A percentile compares a stretch with the other conserved stretches of the same genome.
Conservation (phyloP, 75 land plant genomes). For the Pseudotsuga menziesii region DNA sequence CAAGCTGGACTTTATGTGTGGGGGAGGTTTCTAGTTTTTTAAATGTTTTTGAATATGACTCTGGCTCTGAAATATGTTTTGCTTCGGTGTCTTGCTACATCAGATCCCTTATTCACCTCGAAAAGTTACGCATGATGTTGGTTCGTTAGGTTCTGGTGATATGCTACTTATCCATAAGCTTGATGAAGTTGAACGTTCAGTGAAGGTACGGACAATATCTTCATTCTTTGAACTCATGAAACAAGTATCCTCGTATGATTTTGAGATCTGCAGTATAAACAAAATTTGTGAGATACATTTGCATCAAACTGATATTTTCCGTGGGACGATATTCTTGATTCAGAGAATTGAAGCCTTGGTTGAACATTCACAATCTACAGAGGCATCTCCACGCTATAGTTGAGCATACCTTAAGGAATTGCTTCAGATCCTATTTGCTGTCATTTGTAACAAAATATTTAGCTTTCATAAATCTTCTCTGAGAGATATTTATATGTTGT, state of each 20-base stretch:
- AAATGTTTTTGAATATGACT: neutral
- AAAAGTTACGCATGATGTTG: neutral
- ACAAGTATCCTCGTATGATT: neutral
- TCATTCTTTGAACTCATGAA: neutral
- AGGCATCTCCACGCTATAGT: slow-evolving; percentile 5
- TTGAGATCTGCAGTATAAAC: neutral
- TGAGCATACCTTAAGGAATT: neutral
- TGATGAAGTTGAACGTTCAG: slow-evolving; percentile 7
- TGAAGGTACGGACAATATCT: slow-evolving; percentile 6
- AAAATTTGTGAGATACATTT: neutral
- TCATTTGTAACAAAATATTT: neutral
- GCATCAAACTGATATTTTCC: neutral
- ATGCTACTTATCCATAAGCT: slow-evolving; percentile 5
- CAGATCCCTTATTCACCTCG: slow-evolving; percentile 5
- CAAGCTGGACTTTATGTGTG: neutral
- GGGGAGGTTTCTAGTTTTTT: neutral
- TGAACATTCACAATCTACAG: neutral
- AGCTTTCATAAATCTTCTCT: no score
- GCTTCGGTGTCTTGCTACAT: neutral
- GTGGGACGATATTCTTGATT: neutral
- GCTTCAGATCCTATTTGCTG: neutral
- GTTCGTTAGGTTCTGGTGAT: neutral
- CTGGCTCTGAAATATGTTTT: no score
- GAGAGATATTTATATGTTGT: neutral
- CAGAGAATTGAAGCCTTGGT: slow-evolving; percentile 9